These are phyloP conservation scores for Eutrema heterophyllum DNA, from an alignment of 345 rosid genomes.

Conservation along the genomic window DNA sequence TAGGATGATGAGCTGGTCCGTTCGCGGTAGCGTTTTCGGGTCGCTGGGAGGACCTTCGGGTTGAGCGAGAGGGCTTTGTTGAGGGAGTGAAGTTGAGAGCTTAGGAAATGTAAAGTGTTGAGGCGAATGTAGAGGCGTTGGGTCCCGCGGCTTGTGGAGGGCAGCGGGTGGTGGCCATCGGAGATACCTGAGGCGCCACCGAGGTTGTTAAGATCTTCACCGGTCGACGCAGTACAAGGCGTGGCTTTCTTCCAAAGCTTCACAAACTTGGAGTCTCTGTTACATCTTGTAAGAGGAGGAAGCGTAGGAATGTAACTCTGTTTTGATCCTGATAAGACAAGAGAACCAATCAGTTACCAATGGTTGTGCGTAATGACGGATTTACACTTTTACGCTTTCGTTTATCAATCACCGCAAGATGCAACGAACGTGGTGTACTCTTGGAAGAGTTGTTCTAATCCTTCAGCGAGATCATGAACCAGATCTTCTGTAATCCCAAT, in stretches of 20 bases:
- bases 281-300: conserved; percentile 87
- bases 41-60: conserved; percentile 44
- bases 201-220: conserved; percentile 32
- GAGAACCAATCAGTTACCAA: not conserved
- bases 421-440: conserved; percentile 68
- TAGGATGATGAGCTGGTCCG: conserved; percentile 37
- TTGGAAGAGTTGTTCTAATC: conserved; percentile 55
- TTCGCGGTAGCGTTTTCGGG: conserved; percentile 34
- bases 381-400: not conserved
- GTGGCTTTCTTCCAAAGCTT: conserved; percentile 66
- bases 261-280: conserved; percentile 53
- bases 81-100: conserved; percentile 67
- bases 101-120: conserved; percentile 77
- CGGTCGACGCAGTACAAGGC: conserved; percentile 42
- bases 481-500: conserved; percentile 70
- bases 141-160: conserved; percentile 87
- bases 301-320: conserved; percentile 72
- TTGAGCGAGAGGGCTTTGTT: conserved; percentile 75
- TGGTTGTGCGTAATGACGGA: not conserved
- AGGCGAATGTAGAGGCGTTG: conserved; percentile 87
- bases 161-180: conserved; percentile 60
- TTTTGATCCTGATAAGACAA: conserved; percentile 49
- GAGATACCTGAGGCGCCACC: not conserved
- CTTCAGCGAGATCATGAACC: conserved; percentile 63
- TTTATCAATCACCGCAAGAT: conserved; percentile 59